Percentiles rank a stretch among this genome's conserved stretches.
Conservation (phyloP, 2,329 filamentous ascomycete species). For the Diaporthe batatas region DNA sequence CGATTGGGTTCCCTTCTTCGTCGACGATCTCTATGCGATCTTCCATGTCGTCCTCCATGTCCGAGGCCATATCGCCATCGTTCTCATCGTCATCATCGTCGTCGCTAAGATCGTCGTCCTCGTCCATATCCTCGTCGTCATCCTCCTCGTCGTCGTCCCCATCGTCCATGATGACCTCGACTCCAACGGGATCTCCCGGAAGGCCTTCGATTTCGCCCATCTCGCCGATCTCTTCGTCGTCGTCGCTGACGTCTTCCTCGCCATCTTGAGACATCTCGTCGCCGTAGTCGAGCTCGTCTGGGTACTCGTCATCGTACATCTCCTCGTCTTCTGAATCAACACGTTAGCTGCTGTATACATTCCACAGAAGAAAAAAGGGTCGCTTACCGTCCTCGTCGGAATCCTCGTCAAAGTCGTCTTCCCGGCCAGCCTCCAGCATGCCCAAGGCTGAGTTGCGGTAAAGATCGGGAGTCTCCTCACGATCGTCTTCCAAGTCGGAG, state of each 20-base stretch:
- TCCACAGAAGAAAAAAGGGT: neutral
- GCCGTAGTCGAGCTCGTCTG: conserved; percentile 91
- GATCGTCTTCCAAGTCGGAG: conserved; percentile 86
- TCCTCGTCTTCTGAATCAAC: conserved; percentile 79
- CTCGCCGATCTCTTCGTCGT: conserved; percentile 82
- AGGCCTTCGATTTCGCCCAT: conserved; percentile 89
- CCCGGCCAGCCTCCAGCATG: conserved; percentile 88
- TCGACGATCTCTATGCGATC: conserved; percentile 72
- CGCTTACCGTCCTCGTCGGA: conserved; percentile 70
- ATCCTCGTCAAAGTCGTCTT: conserved; percentile 83
- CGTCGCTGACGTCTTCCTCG: conserved; percentile 89
- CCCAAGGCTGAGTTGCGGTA: conserved; percentile 97
- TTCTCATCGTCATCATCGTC: conserved; percentile 74
- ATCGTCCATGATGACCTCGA: conserved; percentile 84
- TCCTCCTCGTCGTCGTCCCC: conserved; percentile 74
- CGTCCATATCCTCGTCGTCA: conserved; percentile 72
- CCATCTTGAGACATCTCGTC: conserved; percentile 84
- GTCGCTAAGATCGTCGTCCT: conserved; percentile 67
- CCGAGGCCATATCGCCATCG: conserved; percentile 63
- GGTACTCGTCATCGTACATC: conserved; percentile 93
- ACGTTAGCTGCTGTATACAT: conserved; percentile 38
- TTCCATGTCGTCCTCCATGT: conserved; percentile 66
- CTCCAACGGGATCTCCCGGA: conserved; percentile 68
- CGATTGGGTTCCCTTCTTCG: conserved; percentile 70
- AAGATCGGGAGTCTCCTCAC: conserved; percentile 95